Evolutionary conservation across 2,329 filamentous ascomycete genomes (phyloP), one percentile per base, ranked within the genome.

Genomic region (Sarocladium strictum): DNA sequence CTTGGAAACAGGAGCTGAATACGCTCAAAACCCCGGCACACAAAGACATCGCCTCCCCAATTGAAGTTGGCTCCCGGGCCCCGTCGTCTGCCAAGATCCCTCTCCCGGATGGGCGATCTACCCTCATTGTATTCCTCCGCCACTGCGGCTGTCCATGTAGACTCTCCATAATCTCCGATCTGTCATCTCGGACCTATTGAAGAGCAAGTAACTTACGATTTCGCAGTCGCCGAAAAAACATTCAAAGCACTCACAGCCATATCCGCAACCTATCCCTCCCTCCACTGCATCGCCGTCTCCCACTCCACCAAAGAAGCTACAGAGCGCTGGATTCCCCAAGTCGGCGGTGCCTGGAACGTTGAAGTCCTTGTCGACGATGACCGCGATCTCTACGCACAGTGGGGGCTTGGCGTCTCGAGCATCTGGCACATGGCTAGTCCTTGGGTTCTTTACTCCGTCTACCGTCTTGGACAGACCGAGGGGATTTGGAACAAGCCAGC

Each of bases 81-180:
- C 85, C 85, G 1, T 72, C 72, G 5, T 75, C 79, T 26, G 59
- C 72, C 24, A 73, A 76, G 56, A 69, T 89, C 5, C 63, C 65
- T 7, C 67, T 87, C n/a, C 77, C 79, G 1, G 67, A 73, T 40
- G 69, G 72, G 23, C 82, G 79, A 61, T 81, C 83, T 1, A 80
- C 78, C 0, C 65, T 90, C 1, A 69, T 90, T 19, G 77, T 82
- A 15, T 90, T 90, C 62, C 74, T 90, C 5, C 76, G 87, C 32
- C 86, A 90, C 65, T 90, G 86, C 65, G 87, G 86, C 32, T 89
- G 86, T 70, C 86, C 86, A 11, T 89, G 86, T 87, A 77, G 64
- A 77, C 68, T 10, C n/a, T 14, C 26, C 24, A n/a, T 10, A 17
- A 21, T 21, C n/a, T n/a, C n/a, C n/a, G n/a, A n/a, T n/a, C n/a